Base-by-base conservation (phyloP, 2,329 filamentous ascomycete species). In the Fusarium sp. region DNA sequence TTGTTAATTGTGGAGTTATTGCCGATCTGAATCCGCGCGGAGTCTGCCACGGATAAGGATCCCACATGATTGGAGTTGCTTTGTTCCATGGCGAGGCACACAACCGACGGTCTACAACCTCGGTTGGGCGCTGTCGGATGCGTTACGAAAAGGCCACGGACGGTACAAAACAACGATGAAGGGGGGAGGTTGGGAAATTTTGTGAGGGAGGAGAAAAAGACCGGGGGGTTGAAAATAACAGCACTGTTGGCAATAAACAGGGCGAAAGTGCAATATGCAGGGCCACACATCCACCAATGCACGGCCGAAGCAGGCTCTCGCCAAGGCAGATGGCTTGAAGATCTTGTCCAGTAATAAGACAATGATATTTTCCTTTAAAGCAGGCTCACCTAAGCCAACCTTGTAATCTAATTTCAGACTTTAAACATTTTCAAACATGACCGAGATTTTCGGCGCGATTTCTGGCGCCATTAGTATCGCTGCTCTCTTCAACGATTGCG, bases 401-500 rank as follows among this genome's bases (percentile, higher is more conserved):
- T 3, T 27, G 15, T 1, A 2, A 3, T 0, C 22, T 15, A 50
- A 50, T 1, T 50, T 11, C 8, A 27, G 22, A 4, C 8, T 17
- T 4, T 1, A 2, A 10, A 10, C 22, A 6, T 17, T 27, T 1
- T 2, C 38, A 20, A 27, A 11, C 2, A 70, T 71, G 52, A 30
- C 67, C 0, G 58, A 69, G 2, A 22, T 66, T 12, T 80, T 81
- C 52, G 66, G 76, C 20, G 58, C 63, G 4, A 70, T 79, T 14
- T 62, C 79, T 20, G 75, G 81, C n/a, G 81, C 78, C 1, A 69
- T 83, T 9, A 80, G 81, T 45, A 66, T 85, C 3, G 82, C 82
- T 22, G 69, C 75, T 2, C 66, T 82, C 14, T 85, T 86, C 54
- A 83, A 81, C 50, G 79, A 79, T 65, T 84, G 81, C 52, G 77